Evolutionary conservation across 2,329 filamentous ascomycete genomes (phyloP), one percentile per base, ranked within the genome.

Genomic region (Aureobasidium musti): DNA sequence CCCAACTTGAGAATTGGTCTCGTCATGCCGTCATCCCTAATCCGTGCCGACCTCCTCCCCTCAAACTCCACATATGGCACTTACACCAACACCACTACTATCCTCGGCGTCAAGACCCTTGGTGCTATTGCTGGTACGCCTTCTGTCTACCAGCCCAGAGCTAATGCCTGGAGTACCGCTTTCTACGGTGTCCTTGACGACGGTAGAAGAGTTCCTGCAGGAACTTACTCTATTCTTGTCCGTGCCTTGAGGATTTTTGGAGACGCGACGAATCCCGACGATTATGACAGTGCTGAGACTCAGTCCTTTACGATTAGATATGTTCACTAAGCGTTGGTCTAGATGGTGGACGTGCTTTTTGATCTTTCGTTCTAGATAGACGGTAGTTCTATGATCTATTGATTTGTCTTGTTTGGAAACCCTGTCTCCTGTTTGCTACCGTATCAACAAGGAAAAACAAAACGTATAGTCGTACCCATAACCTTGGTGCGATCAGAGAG

Each of bases 221-320:
- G 74, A 10, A 67, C 68, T 4, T 76, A 76, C 65, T 67, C 65
- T 56, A 68, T 76, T 17, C 67, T 74, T 7, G 69, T 73, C 14
- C 69, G 72, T n/a, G 74, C 70, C 5, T 68, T 76, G 39, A 71
- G 69, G 56, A 71, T 75, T 33, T 75, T 73, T 60, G 74, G 74
- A 6, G 70, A 76, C 35, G 63, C 68, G 52, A 60, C 64, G 6
- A 67, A 69, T 3, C 65, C 66, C 10, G 69, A 70, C 28, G 74
- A 75, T 50, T 75, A 73, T 57, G 72, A 75, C 26, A 61, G 67
- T 19, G 69, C 71, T 5, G 69, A 70, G 37, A 71, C 69, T 21
- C 69, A 71, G 47, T 68, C 71, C 2, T 75, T 75, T 37, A 67
- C 41, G 17, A 61, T 71, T 19, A 68, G 60, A 23, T 70, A 71